phyloP scores from a whole-genome alignment of 208 protist genomes.

The Acanthamoeba royreba region DNA sequence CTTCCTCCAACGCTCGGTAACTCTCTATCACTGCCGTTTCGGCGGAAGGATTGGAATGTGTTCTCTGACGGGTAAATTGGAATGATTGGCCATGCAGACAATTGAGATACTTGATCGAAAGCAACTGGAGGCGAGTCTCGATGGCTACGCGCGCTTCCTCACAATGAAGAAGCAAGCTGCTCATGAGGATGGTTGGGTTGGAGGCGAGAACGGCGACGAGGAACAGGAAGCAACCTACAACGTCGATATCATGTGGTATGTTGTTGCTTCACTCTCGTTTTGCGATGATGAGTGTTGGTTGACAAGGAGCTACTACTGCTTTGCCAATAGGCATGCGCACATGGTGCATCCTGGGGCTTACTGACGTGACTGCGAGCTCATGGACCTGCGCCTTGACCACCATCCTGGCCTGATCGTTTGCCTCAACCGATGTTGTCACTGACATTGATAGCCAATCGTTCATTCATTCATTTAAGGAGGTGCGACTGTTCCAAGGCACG shows the following conservation, averaged over 20 bases:
- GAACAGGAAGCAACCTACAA: neutral
- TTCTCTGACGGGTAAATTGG: no score
- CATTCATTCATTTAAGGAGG: no score
- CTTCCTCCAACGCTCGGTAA: no score
- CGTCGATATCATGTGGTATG: neutral
- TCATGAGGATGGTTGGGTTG: neutral
- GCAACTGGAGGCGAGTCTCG: constrained; percentile 72
- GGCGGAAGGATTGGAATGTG: no score
- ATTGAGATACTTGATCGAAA: neutral
- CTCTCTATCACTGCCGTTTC: no score
- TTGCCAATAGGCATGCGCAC: neutral
- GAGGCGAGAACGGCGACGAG: neutral
- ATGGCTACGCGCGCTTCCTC: constrained; percentile 82
- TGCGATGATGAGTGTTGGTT: neutral
- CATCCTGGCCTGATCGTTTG: neutral
- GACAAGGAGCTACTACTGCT: neutral
- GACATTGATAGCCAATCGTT: no score
- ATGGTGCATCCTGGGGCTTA: neutral
- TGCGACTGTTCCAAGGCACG: no score
- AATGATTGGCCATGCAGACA: no score
- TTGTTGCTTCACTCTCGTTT: neutral
- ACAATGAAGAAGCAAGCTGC: neutral
- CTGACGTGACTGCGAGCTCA: neutral
- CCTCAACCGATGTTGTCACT: no score
- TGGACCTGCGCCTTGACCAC: neutral